These are phyloP conservation scores for Ophiocytium majus DNA, from an alignment of 352 stramenopile genomes.

Conservation along the genomic window DNA sequence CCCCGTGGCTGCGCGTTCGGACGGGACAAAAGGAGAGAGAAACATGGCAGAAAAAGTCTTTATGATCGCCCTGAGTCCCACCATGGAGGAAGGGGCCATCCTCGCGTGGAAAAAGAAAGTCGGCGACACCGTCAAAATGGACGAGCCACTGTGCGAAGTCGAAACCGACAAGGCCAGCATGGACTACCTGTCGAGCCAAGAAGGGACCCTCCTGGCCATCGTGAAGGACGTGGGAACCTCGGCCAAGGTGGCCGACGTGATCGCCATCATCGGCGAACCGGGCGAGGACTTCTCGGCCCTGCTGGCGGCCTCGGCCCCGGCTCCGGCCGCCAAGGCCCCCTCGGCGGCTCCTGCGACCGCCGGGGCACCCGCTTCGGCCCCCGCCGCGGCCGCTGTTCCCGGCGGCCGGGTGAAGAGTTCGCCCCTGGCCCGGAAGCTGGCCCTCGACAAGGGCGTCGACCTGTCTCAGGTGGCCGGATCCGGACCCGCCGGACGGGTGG, in stretches of 20 bases:
- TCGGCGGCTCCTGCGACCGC: too few relatives aligned
- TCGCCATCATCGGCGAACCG: constrained; percentile 75
- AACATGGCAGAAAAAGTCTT: too few relatives aligned
- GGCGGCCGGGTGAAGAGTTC: constrained; percentile 58
- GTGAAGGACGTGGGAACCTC: constrained; percentile 61
- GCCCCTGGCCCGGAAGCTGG: constrained; percentile 65
- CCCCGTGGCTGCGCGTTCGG: too few relatives aligned
- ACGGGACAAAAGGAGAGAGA: too few relatives aligned
- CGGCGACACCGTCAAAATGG: too few relatives aligned
- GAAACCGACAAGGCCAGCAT: constrained; percentile 84
- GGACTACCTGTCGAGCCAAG: constrained; percentile 96
- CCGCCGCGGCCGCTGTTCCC: constrained; percentile 55
- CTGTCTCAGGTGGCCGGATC: constrained; percentile 62
- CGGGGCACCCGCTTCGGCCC: constrained; percentile 34
- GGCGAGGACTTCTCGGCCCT: constrained; percentile 62
- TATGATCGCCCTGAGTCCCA: too few relatives aligned
- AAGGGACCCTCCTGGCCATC: constrained; percentile 80
- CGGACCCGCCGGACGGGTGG: constrained; percentile 68
- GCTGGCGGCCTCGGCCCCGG: constrained; percentile 18
- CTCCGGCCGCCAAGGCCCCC: not conserved
- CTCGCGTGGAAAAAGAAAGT: too few relatives aligned
- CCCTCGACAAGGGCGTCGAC: constrained; percentile 64
- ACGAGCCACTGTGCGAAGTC: constrained; percentile 67
- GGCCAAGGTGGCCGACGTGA: constrained; percentile 66
- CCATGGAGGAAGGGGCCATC: too few relatives aligned